Base-by-base conservation (phyloP, 148 eudicot genomes). In the Diospyros lotus region DNA sequence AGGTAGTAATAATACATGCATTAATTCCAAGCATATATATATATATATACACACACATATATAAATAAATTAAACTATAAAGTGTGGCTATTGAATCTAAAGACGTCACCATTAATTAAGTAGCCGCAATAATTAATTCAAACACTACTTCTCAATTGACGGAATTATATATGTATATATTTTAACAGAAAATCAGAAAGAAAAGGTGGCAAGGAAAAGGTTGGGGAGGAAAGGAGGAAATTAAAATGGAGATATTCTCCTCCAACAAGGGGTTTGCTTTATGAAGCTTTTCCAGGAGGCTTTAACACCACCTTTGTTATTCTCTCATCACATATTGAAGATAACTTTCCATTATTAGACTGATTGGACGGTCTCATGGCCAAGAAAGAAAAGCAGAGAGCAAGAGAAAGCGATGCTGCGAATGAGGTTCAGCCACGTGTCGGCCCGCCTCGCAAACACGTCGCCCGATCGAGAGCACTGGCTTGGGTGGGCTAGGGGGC, bases 321-420 rank as follows among this genome's bases (percentile, higher is more conserved):
- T 71, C 80, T 61, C 74, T 61, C 74, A 51, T 59, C 73, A 66
- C 58, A 2, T 9, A 6, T 14, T 9, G 61, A 28, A 1, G n/a
- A 42, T 71, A 41, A 56, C 53, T 55, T 69, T 1, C 82, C 69
- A 80, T 75, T 80, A 75, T 69, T 80, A 60, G 66, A 58, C 52
- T 74, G 74, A 74, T 74, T 74, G 82, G 82, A 69, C 6, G 69
- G 6, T 68, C 77, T 43, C 13, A 2, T 63, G 70, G 78, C 78
- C 51, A 70, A 43, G 53, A 75, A 80, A 63, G 78, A 70, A 69
- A 75, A 72, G 53, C 68, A 11, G 13, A 6, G 39, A 59, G 58
- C 4, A 44, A 68, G 64, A 41, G 51, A 66, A 28, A 28, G 28
- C 28, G 28, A 28, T 28, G 28, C 28, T 28, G 28, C 28, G 28